Base-by-base conservation (phyloP, 768 basidiomycete species). In the Xanthoconium stramineum region DNA sequence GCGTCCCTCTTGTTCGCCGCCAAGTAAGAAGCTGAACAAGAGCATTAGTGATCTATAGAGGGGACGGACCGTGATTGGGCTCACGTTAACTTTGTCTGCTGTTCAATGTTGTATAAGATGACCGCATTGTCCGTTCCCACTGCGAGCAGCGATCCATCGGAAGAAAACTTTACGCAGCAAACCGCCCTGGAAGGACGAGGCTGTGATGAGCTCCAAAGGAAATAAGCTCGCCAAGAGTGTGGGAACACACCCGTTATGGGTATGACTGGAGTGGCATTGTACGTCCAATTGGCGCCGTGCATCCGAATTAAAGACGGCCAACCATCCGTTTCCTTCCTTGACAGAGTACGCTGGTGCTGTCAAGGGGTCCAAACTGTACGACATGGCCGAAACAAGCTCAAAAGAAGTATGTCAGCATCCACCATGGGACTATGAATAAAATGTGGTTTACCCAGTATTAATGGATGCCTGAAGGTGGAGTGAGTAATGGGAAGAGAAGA, bases 241-340 rank as follows among this genome's bases (percentile, higher is more conserved):
- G 71, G 8, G 37, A 13, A 74, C 81, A 38, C 65, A 93, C 91
- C 88, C 90, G 64, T 90, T 88, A 66, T 95, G 94, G 70, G 83
- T 80, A 44, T 94, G 75, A 35, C 84, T 88, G 67, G 92, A 89
- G 44, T 87, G 80, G 50, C 80, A 65, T n/a, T 71, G 70, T 33
- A 83, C 78, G 57, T 83, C 81, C 62, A 83, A 73, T 63, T 76
- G 74, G 62, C 80, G 77, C 12, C 58, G 69, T 17, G 74, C 75
- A 50, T 77, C 75, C 48, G 78, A 75, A 64, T 80, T 82, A 73
- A 81, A 82, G 39, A 81, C 74, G 17, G 77, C 79, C 36, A 80
- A 69, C 82, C 82, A 83, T 39, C 82, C 81, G 29, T 67, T 61
- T 6, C 80, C 80, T 60, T 82, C 80, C 66, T 82, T 74, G 58